A percentile compares a stretch with the other conserved stretches of the same genome.
Evolutionary conservation across 352 stramenopile species (phyloP).

Genomic region (Globisporangium abappressorium): DNA sequence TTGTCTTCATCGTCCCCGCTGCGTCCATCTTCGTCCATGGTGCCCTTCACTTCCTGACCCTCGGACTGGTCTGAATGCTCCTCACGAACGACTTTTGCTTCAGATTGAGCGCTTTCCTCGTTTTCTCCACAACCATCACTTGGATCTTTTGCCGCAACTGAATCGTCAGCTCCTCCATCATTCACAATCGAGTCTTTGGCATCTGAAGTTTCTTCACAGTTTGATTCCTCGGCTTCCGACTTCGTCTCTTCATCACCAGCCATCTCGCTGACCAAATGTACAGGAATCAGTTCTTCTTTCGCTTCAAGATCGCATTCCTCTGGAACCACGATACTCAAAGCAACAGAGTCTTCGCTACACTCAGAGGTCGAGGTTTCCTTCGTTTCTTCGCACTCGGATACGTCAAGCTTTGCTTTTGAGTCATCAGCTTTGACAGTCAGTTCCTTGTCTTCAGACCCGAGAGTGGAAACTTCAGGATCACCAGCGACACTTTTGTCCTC

Average conservation of each 20-base stretch:
- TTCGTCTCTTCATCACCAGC: background rate
- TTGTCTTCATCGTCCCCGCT: too few relatives aligned
- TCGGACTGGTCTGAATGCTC: background rate
- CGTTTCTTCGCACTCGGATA: background rate
- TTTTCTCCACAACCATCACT: background rate
- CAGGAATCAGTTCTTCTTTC: background rate
- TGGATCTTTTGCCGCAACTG: background rate
- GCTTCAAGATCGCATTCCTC: background rate
- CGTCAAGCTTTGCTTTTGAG: background rate
- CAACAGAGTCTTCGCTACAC: background rate
- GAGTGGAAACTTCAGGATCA: too few relatives aligned
- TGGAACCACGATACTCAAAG: background rate
- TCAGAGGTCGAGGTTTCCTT: background rate
- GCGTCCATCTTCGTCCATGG: background rate
- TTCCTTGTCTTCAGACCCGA: too few relatives aligned
- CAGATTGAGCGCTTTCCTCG: background rate
- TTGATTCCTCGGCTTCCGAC: background rate
- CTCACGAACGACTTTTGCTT: background rate
- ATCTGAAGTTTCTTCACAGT: background rate
- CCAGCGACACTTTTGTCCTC: background rate
- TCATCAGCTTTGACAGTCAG: too few relatives aligned
- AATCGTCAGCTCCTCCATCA: background rate
- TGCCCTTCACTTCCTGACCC: background rate
- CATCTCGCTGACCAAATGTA: background rate
- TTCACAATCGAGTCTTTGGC: background rate